phyloP scores from a whole-genome alignment of 495 filamentous ascomycete genomes.

The Talaromyces nanjingensis region DNA sequence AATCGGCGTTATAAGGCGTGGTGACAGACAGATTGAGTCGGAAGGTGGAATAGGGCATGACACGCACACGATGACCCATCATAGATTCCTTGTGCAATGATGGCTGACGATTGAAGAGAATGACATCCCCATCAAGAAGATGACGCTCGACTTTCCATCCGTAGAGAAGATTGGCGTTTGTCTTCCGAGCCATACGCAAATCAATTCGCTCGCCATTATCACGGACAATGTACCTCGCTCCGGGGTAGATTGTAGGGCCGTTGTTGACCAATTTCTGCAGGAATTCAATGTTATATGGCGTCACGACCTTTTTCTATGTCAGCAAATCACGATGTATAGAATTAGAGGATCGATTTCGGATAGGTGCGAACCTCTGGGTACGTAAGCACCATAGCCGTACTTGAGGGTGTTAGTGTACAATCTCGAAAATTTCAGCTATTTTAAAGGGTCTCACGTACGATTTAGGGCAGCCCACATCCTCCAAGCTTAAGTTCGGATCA shows the following conservation, averaged over 20 bases:
- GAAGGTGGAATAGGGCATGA: constrained; percentile 99
- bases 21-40: constrained; percentile 95
- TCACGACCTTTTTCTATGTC: constrained; percentile 96
- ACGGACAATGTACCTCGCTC: constrained; percentile 90
- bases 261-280: constrained; percentile 82
- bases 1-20: constrained; percentile 98
- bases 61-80: constrained; percentile 97
- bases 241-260: constrained; percentile 89
- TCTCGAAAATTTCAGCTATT: background rate
- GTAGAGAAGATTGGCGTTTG: constrained; percentile 75
- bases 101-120: constrained; percentile 98
- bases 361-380: constrained; percentile 54
- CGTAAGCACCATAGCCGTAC: constrained; percentile 82
- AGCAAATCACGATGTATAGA: constrained; percentile 29
- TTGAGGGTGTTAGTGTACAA: constrained; percentile 56
- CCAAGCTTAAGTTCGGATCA: constrained; percentile 85
- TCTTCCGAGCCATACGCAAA: constrained; percentile 81
- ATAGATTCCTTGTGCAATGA: constrained; percentile 99
- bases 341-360: no score
- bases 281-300: constrained; percentile 93
- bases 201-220: constrained; percentile 89
- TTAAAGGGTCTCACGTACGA: background rate
- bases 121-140: constrained; percentile 89
- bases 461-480: constrained; percentile 67
- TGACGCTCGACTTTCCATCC: constrained; percentile 99